phyloP scores from a whole-genome alignment of 2,329 filamentous ascomycete species.

The Colletotrichum trifolii region DNA sequence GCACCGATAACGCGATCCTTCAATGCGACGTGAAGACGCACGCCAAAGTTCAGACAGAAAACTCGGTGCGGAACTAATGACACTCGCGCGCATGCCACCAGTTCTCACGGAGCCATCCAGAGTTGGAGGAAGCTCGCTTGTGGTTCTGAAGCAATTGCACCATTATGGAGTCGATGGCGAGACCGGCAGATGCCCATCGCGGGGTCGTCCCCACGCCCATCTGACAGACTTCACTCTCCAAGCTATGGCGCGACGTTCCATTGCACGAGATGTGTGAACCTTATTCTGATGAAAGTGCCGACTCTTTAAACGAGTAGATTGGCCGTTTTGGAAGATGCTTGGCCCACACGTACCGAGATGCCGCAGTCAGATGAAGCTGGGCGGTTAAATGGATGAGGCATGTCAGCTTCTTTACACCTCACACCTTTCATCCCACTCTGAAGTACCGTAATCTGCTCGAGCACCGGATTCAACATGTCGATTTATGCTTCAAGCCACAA shows the following conservation, averaged over 20 bases:
- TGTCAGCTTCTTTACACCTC: too few species aligned
- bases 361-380: too few species aligned
- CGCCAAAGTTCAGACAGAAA: neutral
- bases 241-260: constrained; percentile 18
- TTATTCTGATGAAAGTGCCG: constrained; percentile 3
- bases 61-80: neutral
- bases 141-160: constrained; percentile 12
- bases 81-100: neutral
- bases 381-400: too few species aligned
- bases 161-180: constrained; percentile 23
- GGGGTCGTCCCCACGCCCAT: neutral
- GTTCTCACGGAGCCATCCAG: neutral
- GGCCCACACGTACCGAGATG: too few species aligned
- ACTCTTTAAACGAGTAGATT: neutral
- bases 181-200: constrained; percentile 2
- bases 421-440: too few species aligned
- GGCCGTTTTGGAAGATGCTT: too few species aligned
- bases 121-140: neutral
- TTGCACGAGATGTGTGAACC: constrained; percentile 22
- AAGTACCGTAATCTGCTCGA: too few species aligned
- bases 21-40: constrained; percentile 16
- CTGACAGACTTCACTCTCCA: constrained; percentile 9
- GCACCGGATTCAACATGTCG: constrained; percentile 2
- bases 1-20: constrained; percentile 13
- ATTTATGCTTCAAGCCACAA: constrained; percentile 1